Base-by-base conservation (phyloP, 2,329 filamentous ascomycete genomes). In the Alternaria hordeiaustralica region DNA sequence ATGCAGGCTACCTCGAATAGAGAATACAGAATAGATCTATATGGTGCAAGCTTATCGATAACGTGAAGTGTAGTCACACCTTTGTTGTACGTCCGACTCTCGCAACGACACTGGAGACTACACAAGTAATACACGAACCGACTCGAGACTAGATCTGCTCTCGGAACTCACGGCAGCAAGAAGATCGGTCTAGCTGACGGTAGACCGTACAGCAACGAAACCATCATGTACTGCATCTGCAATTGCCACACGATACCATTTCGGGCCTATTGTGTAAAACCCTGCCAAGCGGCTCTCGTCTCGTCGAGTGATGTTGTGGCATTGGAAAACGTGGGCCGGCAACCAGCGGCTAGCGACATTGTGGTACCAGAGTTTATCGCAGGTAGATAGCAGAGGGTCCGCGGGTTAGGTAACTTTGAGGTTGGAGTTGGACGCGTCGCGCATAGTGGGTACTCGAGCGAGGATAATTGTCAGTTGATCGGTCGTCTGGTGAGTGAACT, bases 301-400 rank as follows among this genome's bases (percentile, higher is more conserved):
- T 41, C 30, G 60, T 59, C 60, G 60, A 62, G 60, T 62, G 55
- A 59, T 44, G 36, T 46, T 15, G 60, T 30, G 41, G 30, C 26
- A 62, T 53, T 47, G 55, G 12, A 9, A 41, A 62, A 62, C 60
- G 60, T 62, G 60, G 55, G 20, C 47, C 41, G 28, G 47, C 60
- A 47, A 50, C 43, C 15, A n/a, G 20, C 54, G 49, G 49, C 56
- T 59, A 60, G 56, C 49, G 60, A 25, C 57, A 26, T n/a, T 25
- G 20, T 25, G 44, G 30, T 53, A 30, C 49, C 43, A 47, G 46
- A 57, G 49, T 55, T 41, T 50, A 49, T 59, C 47, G 55, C 28
- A 59, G 55, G 30, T 20, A 49, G 44, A 44, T 47, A 55, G 50
- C 43, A 53, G 21, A 58, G 23, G 30, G 50, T 49, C 49, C 15